Evolutionary conservation across 345 rosid genomes (phyloP), one percentile per base, ranked within the genome.

Genomic region (Schrenkiella parvula): DNA sequence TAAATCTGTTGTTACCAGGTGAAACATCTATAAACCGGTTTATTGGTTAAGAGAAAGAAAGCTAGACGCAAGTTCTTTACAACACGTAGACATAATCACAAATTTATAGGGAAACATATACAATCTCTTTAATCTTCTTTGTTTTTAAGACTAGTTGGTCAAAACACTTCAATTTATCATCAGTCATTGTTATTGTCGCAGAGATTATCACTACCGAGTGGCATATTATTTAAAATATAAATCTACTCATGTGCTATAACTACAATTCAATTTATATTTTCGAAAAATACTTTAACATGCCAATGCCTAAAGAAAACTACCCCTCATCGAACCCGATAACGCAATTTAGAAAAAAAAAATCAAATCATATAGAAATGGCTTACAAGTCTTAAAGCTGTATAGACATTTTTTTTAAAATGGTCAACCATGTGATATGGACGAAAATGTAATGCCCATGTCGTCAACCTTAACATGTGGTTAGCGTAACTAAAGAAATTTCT

Each of bases 381-480:
- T 23, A 2, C 29, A 34, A n/a, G 17, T 34, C 48, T 53, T n/a
- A 14, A 42, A 41, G 10, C n/a, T 26, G 41, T n/a, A 25, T 17
- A 7, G n/a, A n/a, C n/a, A 6, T 7, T 11, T 4, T 22, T 2
- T 4, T 18, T 4, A 4, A 18, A 53, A 34, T 44, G 12, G 66
- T 56, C 42, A 74, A 58, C 72, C 68, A 56, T 66, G 60, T 47
- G 44, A 29, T 9, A 65, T 65, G 72, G 59, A 41, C 35, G 12
- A 32, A 48, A 66, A 66, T 65, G 73, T 59, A 68, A 67, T 32
- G 52, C 28, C 63, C 63, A 67, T 74, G 62, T 58, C 78, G 68
- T 58, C 68, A 58, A 66, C 44, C 25, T 8, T 3, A 37, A 37
- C n/a, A n/a, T n/a, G n/a, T n/a, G n/a, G n/a, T n/a, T n/a, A n/a